Evolutionary conservation across 176 grass and related monocot species (phyloP).

Genomic region (Panicum miliaceum): DNA sequence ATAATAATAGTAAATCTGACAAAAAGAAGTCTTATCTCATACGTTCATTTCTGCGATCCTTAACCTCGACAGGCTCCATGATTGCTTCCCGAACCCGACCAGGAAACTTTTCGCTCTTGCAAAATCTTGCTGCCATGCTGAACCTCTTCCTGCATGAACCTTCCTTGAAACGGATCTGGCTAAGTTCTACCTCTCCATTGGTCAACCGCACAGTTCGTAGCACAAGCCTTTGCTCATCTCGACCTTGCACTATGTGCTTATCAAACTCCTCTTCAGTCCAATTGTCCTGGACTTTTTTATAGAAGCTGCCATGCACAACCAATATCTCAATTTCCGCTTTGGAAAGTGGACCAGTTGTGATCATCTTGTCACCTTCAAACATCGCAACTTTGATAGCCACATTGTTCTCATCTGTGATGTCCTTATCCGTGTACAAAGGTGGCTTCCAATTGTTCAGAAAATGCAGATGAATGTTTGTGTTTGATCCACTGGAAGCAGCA

Average conservation of each 20-base stretch:
- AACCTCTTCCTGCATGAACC: slow-evolving; percentile 42
- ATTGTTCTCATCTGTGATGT: slow-evolving; percentile 17
- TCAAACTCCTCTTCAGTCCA: slow-evolving; percentile 53
- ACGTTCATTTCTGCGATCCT: slow-evolving; percentile 49
- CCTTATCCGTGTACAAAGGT: slow-evolving; percentile 45
- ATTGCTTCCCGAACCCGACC: slow-evolving; percentile 35
- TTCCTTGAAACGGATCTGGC: slow-evolving; percentile 37
- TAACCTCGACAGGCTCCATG: slow-evolving; percentile 38
- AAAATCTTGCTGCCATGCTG: slow-evolving; percentile 26
- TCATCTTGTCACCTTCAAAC: slow-evolving; percentile 28
- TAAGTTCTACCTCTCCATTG: slow-evolving; percentile 1
- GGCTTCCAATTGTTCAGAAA: slow-evolving; percentile 28
- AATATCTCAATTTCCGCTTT: slow-evolving; percentile 31
- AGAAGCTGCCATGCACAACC: slow-evolving; percentile 33
- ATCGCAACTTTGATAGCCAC: slow-evolving; percentile 37
- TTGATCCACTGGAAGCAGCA: not conserved
- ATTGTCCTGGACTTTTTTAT: not conserved
- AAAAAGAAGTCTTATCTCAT: not conserved
- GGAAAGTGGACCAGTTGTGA: slow-evolving; percentile 23
- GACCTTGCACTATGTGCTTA: slow-evolving; percentile 36
- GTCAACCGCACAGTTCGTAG: slow-evolving; percentile 14
- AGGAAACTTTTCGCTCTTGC: not conserved
- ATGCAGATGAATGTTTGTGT: not conserved
- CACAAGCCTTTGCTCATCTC: slow-evolving; percentile 29
- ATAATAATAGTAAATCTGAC: not conserved